Base-by-base conservation (phyloP, 202 grass and related monocot species). In the Zizania palustris region DNA sequence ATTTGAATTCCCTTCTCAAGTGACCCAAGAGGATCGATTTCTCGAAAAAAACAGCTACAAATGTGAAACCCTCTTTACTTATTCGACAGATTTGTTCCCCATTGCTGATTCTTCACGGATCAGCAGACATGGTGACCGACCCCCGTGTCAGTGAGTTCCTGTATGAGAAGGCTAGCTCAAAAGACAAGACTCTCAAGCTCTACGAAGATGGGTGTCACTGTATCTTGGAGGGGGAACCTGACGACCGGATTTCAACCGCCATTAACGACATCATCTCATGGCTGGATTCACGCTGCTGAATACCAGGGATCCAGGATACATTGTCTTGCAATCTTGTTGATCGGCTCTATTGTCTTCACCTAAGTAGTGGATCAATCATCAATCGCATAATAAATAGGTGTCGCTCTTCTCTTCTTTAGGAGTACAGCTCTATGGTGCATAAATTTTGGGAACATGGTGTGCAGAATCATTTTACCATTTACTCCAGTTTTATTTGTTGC, bases 71-170 rank as follows among this genome's bases (percentile, higher is more conserved):
- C 35, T 67, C 58, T 21, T 73, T 66, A 62, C 41, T 21, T 61
- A 41, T 39, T 72, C 21, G 22, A 8, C 72, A 93, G 91, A 62
- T 98, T 58, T 92, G 68, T 22, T 83, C 91, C 38, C 95, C 95
- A 0, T 76, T 98, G 87, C 67, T 98, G 43, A 85, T 98, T 94
- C 95, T 98, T 77, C 95, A 98, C 44, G 95, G 95, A 85, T 89
- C 95, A 64, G 86, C 95, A 13, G 95, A 94, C 84, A 83, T 87
- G 87, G 95, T 98, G 45, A 98, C 95, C 7, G 95, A 98, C 64
- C 87, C 91, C 55, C 81, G 88, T 1, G 91, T 94, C 58, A 98
- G 95, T 68, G 77, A 83, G 63, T 98, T 85, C 67, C 81, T 94
- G 12, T 94, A 90, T 53, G 82, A 92, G 71, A 92, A 90, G 56